A percentile compares a stretch with the other conserved stretches of the same genome.
Evolutionary conservation across 306 rosid species (phyloP).

Genomic region (Prunus davidiana): DNA sequence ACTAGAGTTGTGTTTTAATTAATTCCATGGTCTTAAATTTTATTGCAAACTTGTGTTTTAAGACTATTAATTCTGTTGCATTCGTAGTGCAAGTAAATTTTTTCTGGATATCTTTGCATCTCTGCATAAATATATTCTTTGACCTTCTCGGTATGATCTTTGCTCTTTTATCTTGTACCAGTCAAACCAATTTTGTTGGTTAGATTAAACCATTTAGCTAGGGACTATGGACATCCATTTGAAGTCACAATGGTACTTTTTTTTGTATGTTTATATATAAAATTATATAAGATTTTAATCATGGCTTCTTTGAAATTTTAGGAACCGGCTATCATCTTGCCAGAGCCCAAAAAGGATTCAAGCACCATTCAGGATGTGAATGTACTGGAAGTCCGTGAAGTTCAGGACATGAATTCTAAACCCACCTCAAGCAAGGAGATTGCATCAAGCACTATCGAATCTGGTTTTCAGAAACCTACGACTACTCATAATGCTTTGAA

Average conservation of each 20-base stretch:
- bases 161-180: background rate
- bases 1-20: background rate
- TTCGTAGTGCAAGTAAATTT: background rate
- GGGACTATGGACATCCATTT: background rate
- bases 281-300: background rate
- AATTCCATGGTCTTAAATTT: background rate
- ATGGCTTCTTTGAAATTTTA: background rate
- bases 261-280: background rate
- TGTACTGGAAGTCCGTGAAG: background rate
- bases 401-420: background rate
- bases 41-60: background rate
- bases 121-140: background rate
- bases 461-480: background rate
- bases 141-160: background rate
- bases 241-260: background rate
- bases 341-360: background rate
- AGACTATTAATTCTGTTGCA: background rate
- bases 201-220: background rate
- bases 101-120: background rate
- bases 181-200: background rate
- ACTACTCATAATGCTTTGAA: conserved; percentile 32
- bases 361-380: background rate
- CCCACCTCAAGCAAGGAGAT: background rate
- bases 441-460: background rate
- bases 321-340: background rate